Evolutionary conservation across 2,329 filamentous ascomycete species (phyloP), one percentile per base, ranked within the genome.

Genomic region (Metarhizium rileyi): DNA sequence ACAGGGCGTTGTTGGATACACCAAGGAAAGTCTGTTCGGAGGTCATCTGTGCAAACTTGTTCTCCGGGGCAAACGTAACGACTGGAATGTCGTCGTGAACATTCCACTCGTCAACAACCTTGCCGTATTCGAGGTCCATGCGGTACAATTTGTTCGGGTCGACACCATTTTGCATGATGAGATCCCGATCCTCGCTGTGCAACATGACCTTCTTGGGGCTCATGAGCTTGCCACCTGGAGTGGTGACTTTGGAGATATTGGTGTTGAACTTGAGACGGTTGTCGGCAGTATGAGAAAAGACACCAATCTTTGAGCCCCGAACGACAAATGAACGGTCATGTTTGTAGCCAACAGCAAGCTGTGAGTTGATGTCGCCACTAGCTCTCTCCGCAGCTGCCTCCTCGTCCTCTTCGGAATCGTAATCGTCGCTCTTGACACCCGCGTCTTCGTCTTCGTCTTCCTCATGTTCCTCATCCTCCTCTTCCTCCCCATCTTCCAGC

Each of bases 31-130:
- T 94, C 62, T 95, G 90, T 63, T 95, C 90, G 52, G 84, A 83
- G 1, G 90, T 96, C 86, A 95, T 95, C 71, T 98, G 93, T 1
- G 93, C 84, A 61, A 96, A 98, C 80, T 98, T 98, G 78, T 85
- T 95, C 67, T 96, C 90, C 0, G 93, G 93, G 0, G 88, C 88
- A 67, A 97, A 97, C 9, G 84, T 93, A 49, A 87, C 83, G 53
- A 97, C 87, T 0, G 88, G 85, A 49, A 98, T 96, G 63, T 97
- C 88, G 54, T 98, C 91, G 63, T 98, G 91, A 14, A 98, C 80
- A 59, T 95, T 95, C 93, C 93, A 98, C 68, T 98, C 93, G 62
- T 98, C 93, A 2, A 97, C 90, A 33, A 98, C 87, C 71, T 96
- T 97, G 57, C 93, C 93, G 59, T 94, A 94, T 66, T 98, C 91